Base-by-base conservation (phyloP, 1,284 basidiomycete genomes). In the Coriolopsis trogii region DNA sequence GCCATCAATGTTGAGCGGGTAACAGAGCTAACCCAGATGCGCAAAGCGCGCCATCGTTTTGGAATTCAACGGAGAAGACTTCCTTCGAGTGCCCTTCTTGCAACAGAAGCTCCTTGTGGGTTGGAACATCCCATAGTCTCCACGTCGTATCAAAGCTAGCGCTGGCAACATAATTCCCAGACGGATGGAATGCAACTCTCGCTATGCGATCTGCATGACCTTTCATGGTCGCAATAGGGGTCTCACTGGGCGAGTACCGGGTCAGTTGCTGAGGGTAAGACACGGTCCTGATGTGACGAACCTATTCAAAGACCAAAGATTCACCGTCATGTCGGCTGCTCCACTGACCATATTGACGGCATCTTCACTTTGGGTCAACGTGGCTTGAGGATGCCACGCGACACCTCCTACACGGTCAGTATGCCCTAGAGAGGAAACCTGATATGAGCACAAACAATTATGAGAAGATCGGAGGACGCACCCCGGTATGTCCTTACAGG, bases 101-200 rank as follows among this genome's bases (percentile, higher is more conserved):
- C 2, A 94, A 70, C 18, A 97, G 74, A 3, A 99, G 71, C 64
- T 98, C 95, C 64, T 86, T 83, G 2, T 85, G 75, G 1, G 85
- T 91, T 39, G 80, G 77, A 2, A 94, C 87, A 68, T 99, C 95
- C 97, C 97, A 99, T 41, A 99, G 71, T 33, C 97, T 78, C 96
- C 97, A 99, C n/a, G 96, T 94, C 4, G 93, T 97, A 70, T 99
- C 97, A 63, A 96, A 99, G 52, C 93, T 93, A 0, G 96, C 95
- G 55, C 93, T 95, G 1, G 91, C 96, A 12, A 98, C 82, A 66
- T 96, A 98, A 40, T 86, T 73, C 1, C 97, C 97, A 0, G 92
- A 93, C 0, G 97, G 95, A 70, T 99, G 97, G 71, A 99, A 99
- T 0, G 89, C 93, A 9, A 98, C 89, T 12, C 96, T 84, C 62